Conservation (phyloP, 2,329 filamentous ascomycete species). For the Cytospora piceicola region DNA sequence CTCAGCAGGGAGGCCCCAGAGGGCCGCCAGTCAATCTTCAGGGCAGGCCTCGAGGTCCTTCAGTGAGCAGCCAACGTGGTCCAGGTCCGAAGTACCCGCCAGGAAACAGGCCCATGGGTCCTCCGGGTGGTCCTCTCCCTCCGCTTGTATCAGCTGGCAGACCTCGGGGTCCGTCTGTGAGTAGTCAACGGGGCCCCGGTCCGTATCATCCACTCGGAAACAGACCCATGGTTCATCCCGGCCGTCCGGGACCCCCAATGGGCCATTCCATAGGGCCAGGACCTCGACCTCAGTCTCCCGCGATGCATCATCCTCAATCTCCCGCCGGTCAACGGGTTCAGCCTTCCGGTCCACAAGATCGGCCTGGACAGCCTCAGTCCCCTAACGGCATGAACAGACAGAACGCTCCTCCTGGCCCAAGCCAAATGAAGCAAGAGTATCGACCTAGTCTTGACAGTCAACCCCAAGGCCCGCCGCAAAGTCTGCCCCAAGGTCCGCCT, state of each 20-base stretch:
- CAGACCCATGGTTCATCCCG: constrained; percentile 48
- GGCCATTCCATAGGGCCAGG: constrained; percentile 40
- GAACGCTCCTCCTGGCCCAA: constrained; percentile 49
- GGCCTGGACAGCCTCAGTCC: constrained; percentile 32
- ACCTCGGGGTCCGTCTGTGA: constrained; percentile 34
- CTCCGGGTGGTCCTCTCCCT: constrained; percentile 40
- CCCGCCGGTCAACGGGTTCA: constrained; percentile 42
- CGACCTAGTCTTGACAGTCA: constrained; percentile 20
- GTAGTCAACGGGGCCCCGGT: constrained; percentile 46
- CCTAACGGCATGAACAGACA: constrained; percentile 47
- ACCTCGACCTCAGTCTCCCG: constrained; percentile 49
- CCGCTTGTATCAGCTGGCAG: constrained; percentile 42
- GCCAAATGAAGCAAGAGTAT: constrained; percentile 49
- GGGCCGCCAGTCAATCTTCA: constrained; percentile 58
- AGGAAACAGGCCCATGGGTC: constrained; percentile 46
- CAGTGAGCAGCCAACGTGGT: constrained; percentile 45
- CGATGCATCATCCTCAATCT: constrained; percentile 42
- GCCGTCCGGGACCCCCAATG: constrained; percentile 36
- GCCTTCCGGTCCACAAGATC: constrained; percentile 35
- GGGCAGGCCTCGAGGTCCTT: constrained; percentile 40
- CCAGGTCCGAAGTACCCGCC: constrained; percentile 43
- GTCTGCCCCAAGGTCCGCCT: constrained; percentile 35
- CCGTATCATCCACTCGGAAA: constrained; percentile 41
- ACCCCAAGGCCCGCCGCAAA: constrained; percentile 1
- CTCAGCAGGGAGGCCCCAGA: constrained; percentile 51